Percentiles rank a stretch among this genome's conserved stretches.
Evolutionary conservation across 2,329 filamentous ascomycete genomes (phyloP).

Genomic region (Pseudogymnoascus sp.): DNA sequence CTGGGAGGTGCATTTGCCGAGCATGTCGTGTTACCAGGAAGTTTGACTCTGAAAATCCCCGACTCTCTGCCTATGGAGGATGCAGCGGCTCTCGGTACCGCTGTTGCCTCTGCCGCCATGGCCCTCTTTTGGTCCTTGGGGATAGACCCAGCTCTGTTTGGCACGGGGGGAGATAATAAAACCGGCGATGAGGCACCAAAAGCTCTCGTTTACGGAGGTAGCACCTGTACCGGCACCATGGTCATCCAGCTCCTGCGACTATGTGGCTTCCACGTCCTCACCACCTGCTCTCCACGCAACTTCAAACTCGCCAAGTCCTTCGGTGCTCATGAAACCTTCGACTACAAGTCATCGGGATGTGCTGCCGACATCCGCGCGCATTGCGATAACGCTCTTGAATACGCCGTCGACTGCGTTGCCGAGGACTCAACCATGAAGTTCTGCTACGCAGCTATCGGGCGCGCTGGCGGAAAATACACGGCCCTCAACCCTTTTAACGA

Average conservation of each 20-base stretch:
- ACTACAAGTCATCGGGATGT: slow-evolving; percentile 32
- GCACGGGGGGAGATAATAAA: too few relatives aligned
- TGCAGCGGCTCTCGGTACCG: slow-evolving; percentile 22
- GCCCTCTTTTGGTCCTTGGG: too few relatives aligned
- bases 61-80: slow-evolving; percentile 30
- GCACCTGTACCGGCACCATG: slow-evolving; percentile 24
- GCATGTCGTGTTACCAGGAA: too few relatives aligned
- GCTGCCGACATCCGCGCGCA: slow-evolving; percentile 31
- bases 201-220: slow-evolving; percentile 27
- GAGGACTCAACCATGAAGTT: slow-evolving; percentile 26
- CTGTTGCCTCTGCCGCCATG: too few relatives aligned
- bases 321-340: slow-evolving; percentile 38
- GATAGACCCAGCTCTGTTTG: too few relatives aligned
- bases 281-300: slow-evolving; percentile 34
- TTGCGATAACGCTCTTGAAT: slow-evolving; percentile 29
- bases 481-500: slow-evolving; percentile 29
- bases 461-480: slow-evolving; percentile 35
- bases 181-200: too few relatives aligned
- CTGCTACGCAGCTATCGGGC: slow-evolving; percentile 36
- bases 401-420: slow-evolving; percentile 35
- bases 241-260: slow-evolving; percentile 31
- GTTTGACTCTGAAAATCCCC: slow-evolving; percentile 24
- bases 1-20: too few relatives aligned
- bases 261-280: slow-evolving; percentile 25
- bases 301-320: slow-evolving; percentile 33